Conservation (phyloP, 345 rosid species). For the Rubroshorea leprosula region DNA sequence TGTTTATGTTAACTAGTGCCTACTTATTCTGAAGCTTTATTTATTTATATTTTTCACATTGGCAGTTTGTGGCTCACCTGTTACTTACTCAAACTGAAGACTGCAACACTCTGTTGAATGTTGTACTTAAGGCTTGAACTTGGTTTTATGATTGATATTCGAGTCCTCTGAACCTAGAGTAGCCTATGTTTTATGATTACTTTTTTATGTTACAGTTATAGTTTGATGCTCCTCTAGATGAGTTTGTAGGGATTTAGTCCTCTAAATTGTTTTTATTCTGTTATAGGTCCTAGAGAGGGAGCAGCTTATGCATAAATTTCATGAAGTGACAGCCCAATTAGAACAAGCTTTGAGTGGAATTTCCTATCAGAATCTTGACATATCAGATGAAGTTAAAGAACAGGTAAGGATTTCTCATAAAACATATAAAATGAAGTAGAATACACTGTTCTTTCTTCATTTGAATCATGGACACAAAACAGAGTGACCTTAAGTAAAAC, state of each 20-base stretch:
- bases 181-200: too few species aligned
- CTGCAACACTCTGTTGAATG: not conserved
- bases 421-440: not conserved
- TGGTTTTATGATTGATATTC: not conserved
- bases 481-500: too few species aligned
- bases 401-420: conserved; percentile 43
- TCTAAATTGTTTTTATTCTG: conserved; percentile 3
- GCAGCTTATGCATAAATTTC: conserved; percentile 52
- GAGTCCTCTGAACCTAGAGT: not conserved
- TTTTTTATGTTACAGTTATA: too few species aligned
- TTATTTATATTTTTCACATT: not conserved
- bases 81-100: conserved; percentile 3
- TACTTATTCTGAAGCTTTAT: not conserved
- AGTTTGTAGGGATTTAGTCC: too few species aligned
- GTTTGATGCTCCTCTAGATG: too few species aligned
- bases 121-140: not conserved
- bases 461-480: too few species aligned
- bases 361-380: conserved; percentile 65
- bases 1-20: not conserved
- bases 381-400: conserved; percentile 96
- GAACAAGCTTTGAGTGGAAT: conserved; percentile 72
- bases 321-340: conserved; percentile 57
- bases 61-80: not conserved
- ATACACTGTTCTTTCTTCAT: not conserved
- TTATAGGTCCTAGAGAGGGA: conserved; percentile 82